Evolutionary conservation across 345 rosid species (phyloP), one percentile per base, ranked within the genome.

Genomic region (Murraya koenigii): DNA sequence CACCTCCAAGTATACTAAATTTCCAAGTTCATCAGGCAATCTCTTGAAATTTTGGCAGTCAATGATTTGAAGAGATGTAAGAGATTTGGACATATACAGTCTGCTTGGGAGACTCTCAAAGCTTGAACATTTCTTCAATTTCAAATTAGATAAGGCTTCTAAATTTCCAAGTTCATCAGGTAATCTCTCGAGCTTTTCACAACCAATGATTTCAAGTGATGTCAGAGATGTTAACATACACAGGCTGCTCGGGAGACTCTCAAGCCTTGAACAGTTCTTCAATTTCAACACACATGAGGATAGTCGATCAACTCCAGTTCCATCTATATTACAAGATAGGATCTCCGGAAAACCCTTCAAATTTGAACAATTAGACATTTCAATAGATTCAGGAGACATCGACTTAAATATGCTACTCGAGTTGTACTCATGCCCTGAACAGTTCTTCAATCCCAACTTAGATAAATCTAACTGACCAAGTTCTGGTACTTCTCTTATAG

Each of bases 41-140:
- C 64, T 33, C 62, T 15, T 20, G n/a, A 59, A 22, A 7, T 59
- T 59, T 59, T 23, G 1, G 5, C 75, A 56, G 2, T 70, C 61
- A 30, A 2, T 32, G 20, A 70, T 25, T 3, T 1, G 3, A 9
- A 70, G 61, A 17, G 2, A 8, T 60, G 2, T 52, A 2, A 70
- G 26, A 70, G 11, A 8, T 39, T 39, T 39, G 44, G 8, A 8
- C 44, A 8, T 39, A 39, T 8, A 1, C 0, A 39, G 41, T 9
- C n/a, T 38, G 0, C 44, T 30, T 52, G 89, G 81, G 67, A 86
- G 79, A 63, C 7, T 26, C 73, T 25, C 56, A 41, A 86, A 32
- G 9, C 22, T 77, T 62, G 72, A 79, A 0, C 86, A 82, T 0
- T 8, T 7, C 2, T 8, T 0, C 11, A 39, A 7, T 36, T 0